Evolutionary conservation across 129 eudicot species (phyloP).

Genomic region (Pulicaria dysenterica): DNA sequence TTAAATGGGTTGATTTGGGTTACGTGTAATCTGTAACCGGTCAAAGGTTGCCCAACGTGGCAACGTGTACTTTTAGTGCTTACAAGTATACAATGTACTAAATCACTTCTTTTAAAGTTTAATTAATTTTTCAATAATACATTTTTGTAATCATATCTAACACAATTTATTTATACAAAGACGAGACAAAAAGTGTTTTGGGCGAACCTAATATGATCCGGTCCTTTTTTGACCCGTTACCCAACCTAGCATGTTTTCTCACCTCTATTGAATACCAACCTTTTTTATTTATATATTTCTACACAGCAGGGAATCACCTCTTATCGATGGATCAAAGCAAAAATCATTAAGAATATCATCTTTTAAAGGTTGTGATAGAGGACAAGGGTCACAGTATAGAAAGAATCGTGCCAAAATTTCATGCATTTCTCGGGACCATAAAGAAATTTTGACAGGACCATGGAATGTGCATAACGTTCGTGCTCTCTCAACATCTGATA

Average conservation of each 20-base stretch:
- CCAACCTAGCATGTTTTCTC: too few species aligned
- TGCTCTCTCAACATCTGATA: constrained; percentile 36
- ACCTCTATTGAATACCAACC: not conserved
- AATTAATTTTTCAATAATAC: too few species aligned
- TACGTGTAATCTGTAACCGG: too few species aligned
- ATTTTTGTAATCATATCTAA: too few species aligned
- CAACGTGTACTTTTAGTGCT: too few species aligned
- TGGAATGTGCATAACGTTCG: constrained; percentile 37
- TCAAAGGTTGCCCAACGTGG: too few species aligned
- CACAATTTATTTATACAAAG: too few species aligned
- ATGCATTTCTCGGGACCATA: constrained; percentile 45
- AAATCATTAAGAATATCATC: constrained; percentile 49
- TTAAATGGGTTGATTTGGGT: too few species aligned
- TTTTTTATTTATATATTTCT: not conserved
- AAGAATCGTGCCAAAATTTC: constrained; percentile 48
- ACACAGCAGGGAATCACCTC: constrained; percentile 45
- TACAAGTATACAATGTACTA: too few species aligned
- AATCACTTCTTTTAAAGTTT: too few species aligned
- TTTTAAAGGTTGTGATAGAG: constrained; percentile 50
- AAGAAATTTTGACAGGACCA: constrained; percentile 47
- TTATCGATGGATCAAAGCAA: constrained; percentile 29
- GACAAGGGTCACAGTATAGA: constrained; percentile 42
- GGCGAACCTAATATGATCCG: too few species aligned
- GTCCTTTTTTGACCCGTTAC: not conserved
- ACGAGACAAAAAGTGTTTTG: too few species aligned